Percentiles rank a stretch among this genome's conserved stretches.
phyloP scores from a whole-genome alignment of 2,329 filamentous ascomycete genomes.

The Botrytis cinerea region DNA sequence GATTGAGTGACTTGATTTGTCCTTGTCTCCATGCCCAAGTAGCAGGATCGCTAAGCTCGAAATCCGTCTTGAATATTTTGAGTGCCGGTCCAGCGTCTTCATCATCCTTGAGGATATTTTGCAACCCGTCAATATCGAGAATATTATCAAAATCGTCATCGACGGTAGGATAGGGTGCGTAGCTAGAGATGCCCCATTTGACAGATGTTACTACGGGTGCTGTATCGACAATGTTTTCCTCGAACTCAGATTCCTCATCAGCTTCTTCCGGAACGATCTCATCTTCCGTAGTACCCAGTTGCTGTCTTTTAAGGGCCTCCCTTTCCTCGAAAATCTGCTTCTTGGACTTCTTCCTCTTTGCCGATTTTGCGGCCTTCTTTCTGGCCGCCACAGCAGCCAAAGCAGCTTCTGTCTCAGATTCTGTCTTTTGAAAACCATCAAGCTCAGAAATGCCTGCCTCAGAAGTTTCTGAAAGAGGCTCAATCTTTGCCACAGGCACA shows the following conservation, averaged over 20 bases:
- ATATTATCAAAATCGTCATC: constrained; percentile 64
- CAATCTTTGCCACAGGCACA: constrained; percentile 57
- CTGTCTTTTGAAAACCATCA: constrained; percentile 52
- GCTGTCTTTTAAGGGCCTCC: constrained; percentile 59
- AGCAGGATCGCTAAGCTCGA: constrained; percentile 56
- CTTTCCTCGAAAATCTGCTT: constrained; percentile 73
- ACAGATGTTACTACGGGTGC: constrained; percentile 48
- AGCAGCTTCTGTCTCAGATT: constrained; percentile 50
- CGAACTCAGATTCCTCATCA: constrained; percentile 39
- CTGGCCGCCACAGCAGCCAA: constrained; percentile 49
- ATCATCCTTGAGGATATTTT: constrained; percentile 67
- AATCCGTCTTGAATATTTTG: constrained; percentile 50
- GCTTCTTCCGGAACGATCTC: constrained; percentile 43
- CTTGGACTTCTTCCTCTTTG: constrained; percentile 72
- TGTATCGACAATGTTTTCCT: constrained; percentile 44
- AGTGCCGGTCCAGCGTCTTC: constrained; percentile 63
- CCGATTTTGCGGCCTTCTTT: constrained; percentile 59
- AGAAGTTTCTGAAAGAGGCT: constrained; percentile 45
- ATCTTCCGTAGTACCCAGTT: constrained; percentile 49
- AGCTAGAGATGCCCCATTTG: constrained; percentile 59
- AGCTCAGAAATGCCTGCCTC: constrained; percentile 52
- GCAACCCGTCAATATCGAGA: constrained; percentile 71
- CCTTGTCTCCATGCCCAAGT: constrained; percentile 73
- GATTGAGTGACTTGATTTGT: constrained; percentile 69
- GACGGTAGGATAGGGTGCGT: constrained; percentile 62